Evolutionary conservation across 108 stramenopile genomes (phyloP), one percentile per base, ranked within the genome.

Genomic region (Fragilariopsis cylindrus): DNA sequence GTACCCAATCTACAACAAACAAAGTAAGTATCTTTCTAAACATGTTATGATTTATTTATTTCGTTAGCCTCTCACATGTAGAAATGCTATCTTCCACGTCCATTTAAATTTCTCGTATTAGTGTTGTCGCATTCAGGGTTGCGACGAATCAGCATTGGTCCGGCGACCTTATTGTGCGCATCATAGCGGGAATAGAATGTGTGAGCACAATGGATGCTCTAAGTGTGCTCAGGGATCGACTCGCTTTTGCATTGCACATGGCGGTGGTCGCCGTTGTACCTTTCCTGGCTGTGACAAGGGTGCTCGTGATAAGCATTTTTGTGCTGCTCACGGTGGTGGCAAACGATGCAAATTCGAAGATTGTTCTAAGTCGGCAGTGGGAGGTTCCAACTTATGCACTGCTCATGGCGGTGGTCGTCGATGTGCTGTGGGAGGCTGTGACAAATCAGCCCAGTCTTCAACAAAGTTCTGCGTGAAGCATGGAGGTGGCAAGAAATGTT

Each of bases 221-320:
- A 93, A 94, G 70, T 93, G 91, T 65, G 96, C 96, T 9, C 93
- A 97, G 76, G 96, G 94, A 54, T 94, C 88, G 39, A 94, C 96
- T n/a, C 79, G 96, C 21, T 97, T 95, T 75, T 99, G 98, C 80
- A 98, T 99, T 77, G 97, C 96, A 11, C 98, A 99, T 78, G 98
- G 98, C 11, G 98, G 98, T 46, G 98, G 98, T 12, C 90, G 96
- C 54, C 79, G 98, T 65, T 99, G 98, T 72, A 95, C 93, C 16
- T 88, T 83, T 70, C 89, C 89, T 1, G 96, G 96, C 40, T 98
- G 98, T 77, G 93, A 93, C 69, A 91, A 96, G 79, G 96, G 97
- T 52, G 95, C 97, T 4, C 77, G 95, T 21, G 96, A 96, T 78
- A 92, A 91, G 69, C 93, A 83, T 75, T 93, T 91, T 72, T 93